phyloP scores from a whole-genome alignment of 306 rosid genomes.

The Sesbania bispinosa region DNA sequence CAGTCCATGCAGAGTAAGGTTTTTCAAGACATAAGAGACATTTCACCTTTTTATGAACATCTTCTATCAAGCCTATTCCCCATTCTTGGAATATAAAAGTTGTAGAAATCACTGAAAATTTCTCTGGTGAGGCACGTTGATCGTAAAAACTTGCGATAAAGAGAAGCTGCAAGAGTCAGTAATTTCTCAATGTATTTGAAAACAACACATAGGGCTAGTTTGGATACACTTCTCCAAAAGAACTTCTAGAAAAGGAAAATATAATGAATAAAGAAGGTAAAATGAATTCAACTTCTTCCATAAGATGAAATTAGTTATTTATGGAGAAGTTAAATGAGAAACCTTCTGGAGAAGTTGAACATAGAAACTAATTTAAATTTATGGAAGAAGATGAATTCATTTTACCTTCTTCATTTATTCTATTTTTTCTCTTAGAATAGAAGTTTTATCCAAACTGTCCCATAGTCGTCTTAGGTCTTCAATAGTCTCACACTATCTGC shows the following conservation, averaged over 20 bases:
- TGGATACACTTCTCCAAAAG: too few relatives aligned
- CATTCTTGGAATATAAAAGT: conserved; percentile 61
- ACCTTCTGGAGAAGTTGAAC: too few relatives aligned
- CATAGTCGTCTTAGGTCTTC: conserved; percentile 63
- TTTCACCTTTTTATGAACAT: conserved; percentile 43
- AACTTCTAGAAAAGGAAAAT: too few relatives aligned
- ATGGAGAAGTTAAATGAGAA: too few relatives aligned
- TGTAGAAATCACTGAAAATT: conserved; percentile 61
- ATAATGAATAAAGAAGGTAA: too few relatives aligned
- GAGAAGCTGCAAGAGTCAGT: conserved; percentile 70
- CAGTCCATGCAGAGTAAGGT: not conserved
- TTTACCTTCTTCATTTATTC: too few relatives aligned
- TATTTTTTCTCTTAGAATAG: too few relatives aligned
- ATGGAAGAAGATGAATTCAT: too few relatives aligned
- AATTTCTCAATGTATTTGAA: conserved; percentile 71
- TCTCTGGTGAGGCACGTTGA: conserved; percentile 63
- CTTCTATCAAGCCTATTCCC: conserved; percentile 49
- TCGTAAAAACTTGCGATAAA: conserved; percentile 58
- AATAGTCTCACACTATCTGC: conserved; percentile 55
- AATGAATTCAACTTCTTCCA: too few relatives aligned
- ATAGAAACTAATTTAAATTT: too few relatives aligned
- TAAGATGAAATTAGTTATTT: too few relatives aligned
- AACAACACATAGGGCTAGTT: conserved; percentile 59
- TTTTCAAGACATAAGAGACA: not conserved
- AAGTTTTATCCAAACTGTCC: too few relatives aligned